Evolutionary conservation across 179 eudicot genomes (phyloP), one percentile per base, ranked within the genome.

Genomic region (Kewa caespitosa): DNA sequence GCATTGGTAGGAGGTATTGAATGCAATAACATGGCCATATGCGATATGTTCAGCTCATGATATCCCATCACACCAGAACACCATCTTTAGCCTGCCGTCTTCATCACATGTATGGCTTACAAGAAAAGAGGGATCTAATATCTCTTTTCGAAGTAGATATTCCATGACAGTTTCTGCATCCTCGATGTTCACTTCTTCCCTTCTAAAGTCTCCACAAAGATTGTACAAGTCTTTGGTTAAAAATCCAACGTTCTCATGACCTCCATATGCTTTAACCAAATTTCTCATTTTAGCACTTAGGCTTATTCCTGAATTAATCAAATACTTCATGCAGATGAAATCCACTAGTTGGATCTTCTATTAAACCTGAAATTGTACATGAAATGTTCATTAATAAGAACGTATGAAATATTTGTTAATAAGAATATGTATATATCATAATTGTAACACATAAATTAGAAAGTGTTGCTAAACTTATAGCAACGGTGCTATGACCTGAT

Each of bases 1-100:
- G 9, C 54, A 41, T 18, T 32, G n/a, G 12, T 72, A 78, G 14
- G 70, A 72, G 0, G 37, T 52, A 20, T 78, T 76, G n/a, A 78
- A 78, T 9, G 70, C 68, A 18, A 71, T 10, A 3, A 68, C 64
- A 2, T 69, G 36, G 6, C 78, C 50, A 22, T 74, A 68, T 9
- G 65, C 4, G 23, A 23, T 34, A 30, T 60, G 68, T 28, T n/a
- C n/a, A n/a, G n/a, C n/a, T n/a, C n/a, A n/a, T n/a, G n/a, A n/a
- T n/a, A n/a, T n/a, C n/a, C n/a, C n/a, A n/a, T n/a, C n/a, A n/a
- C n/a, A n/a, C n/a, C n/a, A n/a, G n/a, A n/a, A n/a, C n/a, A n/a
- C n/a, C n/a, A n/a, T n/a, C n/a, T n/a, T n/a, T n/a, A n/a, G n/a
- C n/a, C n/a, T n/a, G n/a, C n/a, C n/a, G n/a, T n/a, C n/a, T n/a